phyloP scores from a whole-genome alignment of 345 rosid genomes.

The Microthlaspi erraticum region DNA sequence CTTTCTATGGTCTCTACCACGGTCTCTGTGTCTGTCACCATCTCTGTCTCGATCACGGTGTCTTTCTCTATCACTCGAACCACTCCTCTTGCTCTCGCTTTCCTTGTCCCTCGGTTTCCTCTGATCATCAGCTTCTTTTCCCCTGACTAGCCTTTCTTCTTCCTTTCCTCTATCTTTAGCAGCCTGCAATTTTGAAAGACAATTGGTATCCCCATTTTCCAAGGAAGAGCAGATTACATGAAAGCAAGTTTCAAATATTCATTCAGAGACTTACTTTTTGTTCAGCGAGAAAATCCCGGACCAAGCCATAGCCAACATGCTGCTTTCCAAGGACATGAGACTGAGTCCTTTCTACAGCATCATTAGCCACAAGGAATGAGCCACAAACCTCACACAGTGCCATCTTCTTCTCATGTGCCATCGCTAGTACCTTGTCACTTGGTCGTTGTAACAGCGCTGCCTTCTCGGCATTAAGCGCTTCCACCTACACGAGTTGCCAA shows the following conservation, averaged over 20 bases:
- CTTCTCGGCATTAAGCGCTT: conserved; percentile 81
- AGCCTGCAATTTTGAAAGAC: conserved; percentile 51
- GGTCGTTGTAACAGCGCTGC: conserved; percentile 64
- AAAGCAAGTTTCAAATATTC: conserved; percentile 22
- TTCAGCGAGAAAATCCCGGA: conserved; percentile 83
- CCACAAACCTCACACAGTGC: conserved; percentile 97
- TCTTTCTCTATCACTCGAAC: conserved; percentile 74
- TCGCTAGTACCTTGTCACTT: conserved; percentile 68
- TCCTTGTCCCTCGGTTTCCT: conserved; percentile 79
- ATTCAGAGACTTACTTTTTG: conserved; percentile 59
- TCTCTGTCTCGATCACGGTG: conserved; percentile 61
- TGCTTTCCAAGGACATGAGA: conserved; percentile 98
- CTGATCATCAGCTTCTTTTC: conserved; percentile 84
- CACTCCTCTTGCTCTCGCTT: conserved; percentile 63
- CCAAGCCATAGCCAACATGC: conserved; percentile 98
- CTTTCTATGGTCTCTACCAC: conserved; percentile 62
- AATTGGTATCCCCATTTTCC: conserved; percentile 23
- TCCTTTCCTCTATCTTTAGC: conserved; percentile 85
- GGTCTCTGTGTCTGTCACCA: conserved; percentile 62
- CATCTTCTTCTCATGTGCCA: conserved; percentile 98
- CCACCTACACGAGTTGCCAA: conserved; percentile 62
- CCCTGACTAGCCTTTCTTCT: conserved; percentile 79
- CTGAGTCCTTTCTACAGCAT: conserved; percentile 94
- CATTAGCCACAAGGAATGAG: conserved; percentile 96
- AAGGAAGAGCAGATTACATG: conserved; percentile 8